phyloP scores from a whole-genome alignment of 2,329 filamentous ascomycete species.

The Claviceps monticola region DNA sequence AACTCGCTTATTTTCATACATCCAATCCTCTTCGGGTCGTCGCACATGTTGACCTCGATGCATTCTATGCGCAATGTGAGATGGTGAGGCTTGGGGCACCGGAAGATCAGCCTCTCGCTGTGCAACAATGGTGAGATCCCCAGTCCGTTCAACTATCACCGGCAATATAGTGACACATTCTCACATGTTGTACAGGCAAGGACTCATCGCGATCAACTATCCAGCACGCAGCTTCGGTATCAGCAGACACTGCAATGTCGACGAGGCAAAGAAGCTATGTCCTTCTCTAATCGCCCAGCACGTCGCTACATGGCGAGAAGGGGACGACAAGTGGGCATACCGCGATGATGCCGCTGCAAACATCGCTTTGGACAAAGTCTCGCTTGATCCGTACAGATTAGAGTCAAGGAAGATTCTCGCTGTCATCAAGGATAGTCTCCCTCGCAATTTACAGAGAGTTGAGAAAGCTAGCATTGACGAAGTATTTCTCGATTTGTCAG shows the following conservation, averaged over 20 bases:
- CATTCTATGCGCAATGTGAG: constrained; percentile 95
- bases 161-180: not conserved
- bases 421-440: constrained; percentile 60
- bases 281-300: constrained; percentile 77
- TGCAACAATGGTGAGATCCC: constrained; percentile 68
- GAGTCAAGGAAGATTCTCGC: constrained; percentile 73
- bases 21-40: constrained; percentile 73
- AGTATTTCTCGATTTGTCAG: constrained; percentile 84
- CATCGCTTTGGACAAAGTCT: constrained; percentile 85
- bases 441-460: constrained; percentile 51
- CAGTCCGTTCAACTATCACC: not conserved
- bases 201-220: constrained; percentile 93
- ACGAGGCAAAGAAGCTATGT: constrained; percentile 76
- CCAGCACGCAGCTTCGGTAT: constrained; percentile 72
- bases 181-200: constrained; percentile 45
- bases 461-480: constrained; percentile 96
- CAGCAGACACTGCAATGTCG: constrained; percentile 60
- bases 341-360: constrained; percentile 64
- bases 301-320: constrained; percentile 88
- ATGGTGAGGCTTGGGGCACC: constrained; percentile 69
- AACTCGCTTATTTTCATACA: constrained; percentile 56
- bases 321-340: constrained; percentile 85
- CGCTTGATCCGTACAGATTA: constrained; percentile 77
- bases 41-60: constrained; percentile 89
- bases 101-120: constrained; percentile 69